A percentile compares a stretch with the other conserved stretches of the same genome.
Conservation (phyloP, 2,329 filamentous ascomycete genomes). For the Coniochaeta ligniaria region DNA sequence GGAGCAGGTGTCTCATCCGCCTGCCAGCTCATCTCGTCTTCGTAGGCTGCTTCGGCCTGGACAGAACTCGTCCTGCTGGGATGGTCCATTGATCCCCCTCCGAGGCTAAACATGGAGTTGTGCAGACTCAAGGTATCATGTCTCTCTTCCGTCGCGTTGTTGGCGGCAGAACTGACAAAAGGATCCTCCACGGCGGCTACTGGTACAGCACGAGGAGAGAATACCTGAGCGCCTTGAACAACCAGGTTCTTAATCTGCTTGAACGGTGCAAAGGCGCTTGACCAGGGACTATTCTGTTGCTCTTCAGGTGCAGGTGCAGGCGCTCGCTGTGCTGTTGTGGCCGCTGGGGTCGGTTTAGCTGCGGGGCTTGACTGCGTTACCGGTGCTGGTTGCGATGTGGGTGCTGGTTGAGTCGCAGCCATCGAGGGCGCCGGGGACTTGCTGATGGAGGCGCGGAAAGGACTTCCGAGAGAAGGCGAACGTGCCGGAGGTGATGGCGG, state of each 20-base stretch:
- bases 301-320: slow-evolving; percentile 4
- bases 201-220: slow-evolving; percentile 17
- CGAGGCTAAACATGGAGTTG: slow-evolving; percentile 5
- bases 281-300: slow-evolving; percentile 16
- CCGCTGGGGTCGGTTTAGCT: neutral
- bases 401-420: slow-evolving; percentile 5
- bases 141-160: neutral
- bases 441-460: slow-evolving; percentile 36
- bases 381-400: slow-evolving; percentile 2
- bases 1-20: slow-evolving; percentile 13
- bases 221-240: slow-evolving; percentile 18
- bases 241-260: slow-evolving; percentile 23
- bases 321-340: neutral
- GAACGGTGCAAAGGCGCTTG: slow-evolving; percentile 18
- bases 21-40: slow-evolving; percentile 37
- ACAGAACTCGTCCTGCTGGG: slow-evolving; percentile 20
- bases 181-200: slow-evolving; percentile 8
- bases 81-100: neutral
- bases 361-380: neutral
- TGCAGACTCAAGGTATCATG: neutral
- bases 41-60: slow-evolving; percentile 14
- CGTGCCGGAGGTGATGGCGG: slow-evolving; percentile 46
- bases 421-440: slow-evolving; percentile 20
- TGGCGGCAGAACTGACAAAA: slow-evolving; percentile 3
- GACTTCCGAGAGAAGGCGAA: slow-evolving; percentile 46